These are phyloP conservation scores for Phaseolus coccineus DNA, from an alignment of 331 rosid genomes.

Conservation along the genomic window DNA sequence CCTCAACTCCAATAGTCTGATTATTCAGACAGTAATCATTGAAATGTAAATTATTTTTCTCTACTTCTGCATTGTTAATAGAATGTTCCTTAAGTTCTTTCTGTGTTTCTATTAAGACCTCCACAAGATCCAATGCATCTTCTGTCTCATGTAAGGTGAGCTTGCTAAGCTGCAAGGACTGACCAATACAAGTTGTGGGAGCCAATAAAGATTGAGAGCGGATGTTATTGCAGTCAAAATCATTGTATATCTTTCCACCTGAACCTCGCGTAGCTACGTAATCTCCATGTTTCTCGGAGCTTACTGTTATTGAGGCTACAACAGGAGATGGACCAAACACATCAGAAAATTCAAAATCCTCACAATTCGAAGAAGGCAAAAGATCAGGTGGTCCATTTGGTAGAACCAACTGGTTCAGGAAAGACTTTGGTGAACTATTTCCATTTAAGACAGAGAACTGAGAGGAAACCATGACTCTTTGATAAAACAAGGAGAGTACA, in stretches of 20 bases:
- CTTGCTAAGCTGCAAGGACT: slow-evolving; percentile 60
- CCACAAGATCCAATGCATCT: slow-evolving; percentile 53
- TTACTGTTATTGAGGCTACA: slow-evolving; percentile 51
- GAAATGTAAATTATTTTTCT: slow-evolving; percentile 33
- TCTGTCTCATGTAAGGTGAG: slow-evolving; percentile 60
- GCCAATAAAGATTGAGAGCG: slow-evolving; percentile 69
- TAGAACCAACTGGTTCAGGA: slow-evolving; percentile 51
- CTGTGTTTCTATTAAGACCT: slow-evolving; percentile 36
- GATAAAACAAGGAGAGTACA: slow-evolving; percentile 29
- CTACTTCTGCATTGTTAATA: slow-evolving; percentile 2
- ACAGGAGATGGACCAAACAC: slow-evolving; percentile 70
- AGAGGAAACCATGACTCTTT: slow-evolving; percentile 67
- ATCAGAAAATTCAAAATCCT: slow-evolving; percentile 73
- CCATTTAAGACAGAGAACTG: slow-evolving; percentile 57
- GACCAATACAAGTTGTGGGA: slow-evolving; percentile 54
- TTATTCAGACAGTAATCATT: slow-evolving; percentile 33
- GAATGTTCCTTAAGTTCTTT: slow-evolving; percentile 48
- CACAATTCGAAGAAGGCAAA: slow-evolving; percentile 45
- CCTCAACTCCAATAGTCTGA: slow-evolving; percentile 64
- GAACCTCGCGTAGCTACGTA: slow-evolving; percentile 44
- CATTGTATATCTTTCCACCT: slow-evolving; percentile 52
- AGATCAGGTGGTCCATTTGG: slow-evolving; percentile 54
- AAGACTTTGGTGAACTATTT: slow-evolving; percentile 49
- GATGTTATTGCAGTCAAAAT: slow-evolving; percentile 54
- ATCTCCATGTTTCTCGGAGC: slow-evolving; percentile 45